Evolutionary conservation across 225 moss, liverwort and hornwort species (phyloP), one percentile per base, ranked within the genome.

Genomic region (Marchantia polymorpha): DNA sequence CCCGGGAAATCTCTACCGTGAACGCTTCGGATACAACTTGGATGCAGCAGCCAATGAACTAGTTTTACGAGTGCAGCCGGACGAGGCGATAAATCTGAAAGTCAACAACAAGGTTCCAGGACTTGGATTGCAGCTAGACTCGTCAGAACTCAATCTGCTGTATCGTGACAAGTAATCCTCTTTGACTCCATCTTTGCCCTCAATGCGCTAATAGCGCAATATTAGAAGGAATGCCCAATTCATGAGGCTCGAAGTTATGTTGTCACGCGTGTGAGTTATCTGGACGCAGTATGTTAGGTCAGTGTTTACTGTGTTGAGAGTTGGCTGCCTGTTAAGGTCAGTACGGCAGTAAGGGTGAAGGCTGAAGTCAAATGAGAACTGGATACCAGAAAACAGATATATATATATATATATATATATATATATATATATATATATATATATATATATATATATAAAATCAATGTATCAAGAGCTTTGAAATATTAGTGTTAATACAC

Each of bases 51-150:
- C 86, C 78, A 96, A 96, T 80, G 92, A 96, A 87, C 94, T 96
- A 26, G 88, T 96, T 66, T 90, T 96, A 72, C 79, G 92, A 72
- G 88, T 90, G 69, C 96, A 92, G 54, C 96, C 96, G 67, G 89
- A 96, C 70, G 94, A 92, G 80, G 89, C 90, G 53, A 90, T 96
- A 64, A 89, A 80, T 58, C 85, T 96, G 64, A 96, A 96, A 78
- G 92, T 96, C 79, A 96, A 96, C 85, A 96, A 96, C 85, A 96
- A 96, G 86, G 89, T 92, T 76, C 96, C 96, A 64, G 96, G 96
- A 29, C 84, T 94, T 80, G 89, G 91, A 59, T 86, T 89, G 69
- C 87, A 89, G 78, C 77, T 96, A 85, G 96, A 94, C 86, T 87
- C 90, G 52, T 89, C 94, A 53, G 87, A 94, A 79, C 91, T 96